Evolutionary conservation across 768 basidiomycete species (phyloP), one percentile per base, ranked within the genome.

Genomic region (Termitomyces sp.): DNA sequence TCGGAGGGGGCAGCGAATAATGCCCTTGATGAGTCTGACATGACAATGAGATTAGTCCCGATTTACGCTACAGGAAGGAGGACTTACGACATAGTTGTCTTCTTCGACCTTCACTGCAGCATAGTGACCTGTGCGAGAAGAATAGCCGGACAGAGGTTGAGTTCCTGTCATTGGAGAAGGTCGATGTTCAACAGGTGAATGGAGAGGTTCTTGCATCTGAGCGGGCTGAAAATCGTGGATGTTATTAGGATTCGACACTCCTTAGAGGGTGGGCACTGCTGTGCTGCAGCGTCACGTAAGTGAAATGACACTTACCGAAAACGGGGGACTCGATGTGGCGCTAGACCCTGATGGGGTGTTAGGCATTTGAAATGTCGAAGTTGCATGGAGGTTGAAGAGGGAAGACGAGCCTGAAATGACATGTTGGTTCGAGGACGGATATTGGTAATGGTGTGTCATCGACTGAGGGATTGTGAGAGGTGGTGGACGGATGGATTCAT

Each of bases 231-330:
- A 72, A 71, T 70, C 69, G 66, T 68, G 35, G 66, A 67, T 67
- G 80, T 86, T 76, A 88, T 80, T 84, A 85, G 81, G 79, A 83
- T 86, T 82, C 76, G 72, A n/a, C 16, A 44, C 12, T 5, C 4
- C n/a, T 56, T 4, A 12, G 15, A 53, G 13, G 36, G n/a, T 9
- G 20, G 35, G 36, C 22, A 13, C 52, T 38, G 52, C 22, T 38
- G 15, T 38, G 11, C 33, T 20, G 8, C 52, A 53, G 36, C 36
- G 54, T n/a, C 40, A 20, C 54, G 28, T 15, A 60, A 66, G 77
- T 74, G 75, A 77, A 81, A 79, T 71, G 80, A 81, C 71, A 90
- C 91, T 90, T 86, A 84, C 90, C 88, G 91, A 92, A 80, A 90
- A 91, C n/a, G 89, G 88, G 59, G 88, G 87, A 66, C 86, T 90